A percentile compares a stretch with the other conserved stretches of the same genome.
Evolutionary conservation across 2,329 filamentous ascomycete species (phyloP).

Genomic region (Tympanopsis confertula): DNA sequence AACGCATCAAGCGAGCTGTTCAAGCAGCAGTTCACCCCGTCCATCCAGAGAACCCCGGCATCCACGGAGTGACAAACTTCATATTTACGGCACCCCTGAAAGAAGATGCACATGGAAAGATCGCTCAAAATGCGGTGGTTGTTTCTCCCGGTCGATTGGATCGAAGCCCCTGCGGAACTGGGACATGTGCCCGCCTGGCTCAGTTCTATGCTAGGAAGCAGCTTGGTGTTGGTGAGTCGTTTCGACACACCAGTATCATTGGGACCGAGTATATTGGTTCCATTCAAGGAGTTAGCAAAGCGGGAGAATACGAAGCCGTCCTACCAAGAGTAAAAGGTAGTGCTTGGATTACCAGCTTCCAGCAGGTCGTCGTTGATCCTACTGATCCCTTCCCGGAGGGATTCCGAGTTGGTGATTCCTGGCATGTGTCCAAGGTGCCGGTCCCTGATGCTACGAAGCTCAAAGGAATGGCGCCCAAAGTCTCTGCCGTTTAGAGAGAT

Average conservation of each 20-base stretch:
- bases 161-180: conserved; percentile 31
- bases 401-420: conserved; percentile 15
- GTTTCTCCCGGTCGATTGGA: conserved; percentile 32
- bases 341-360: conserved; percentile 31
- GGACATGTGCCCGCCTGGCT: conserved; percentile 28
- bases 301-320: conserved; percentile 25
- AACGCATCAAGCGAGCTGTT: conserved; percentile 27
- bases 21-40: conserved; percentile 18
- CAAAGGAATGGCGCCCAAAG: too few relatives aligned
- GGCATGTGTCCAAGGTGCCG: conserved; percentile 1
- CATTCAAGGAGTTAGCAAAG: conserved; percentile 21
- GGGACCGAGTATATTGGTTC: conserved; percentile 26
- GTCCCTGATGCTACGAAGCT: too few relatives aligned
- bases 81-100: conserved; percentile 22
- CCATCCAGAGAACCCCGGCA: conserved; percentile 27
- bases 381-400: conserved; percentile 28
- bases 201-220: conserved; percentile 26
- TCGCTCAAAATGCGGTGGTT: conserved; percentile 26
- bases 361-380: conserved; percentile 28
- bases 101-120: conserved; percentile 10
- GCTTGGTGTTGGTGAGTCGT: conserved; percentile 20
- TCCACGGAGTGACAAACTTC: conserved; percentile 25
- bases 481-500: too few relatives aligned
- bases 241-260: conserved; percentile 26
- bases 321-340: conserved; percentile 26